These are phyloP conservation scores for Logfia minima DNA, from an alignment of 129 eudicot genomes.

Conservation along the genomic window DNA sequence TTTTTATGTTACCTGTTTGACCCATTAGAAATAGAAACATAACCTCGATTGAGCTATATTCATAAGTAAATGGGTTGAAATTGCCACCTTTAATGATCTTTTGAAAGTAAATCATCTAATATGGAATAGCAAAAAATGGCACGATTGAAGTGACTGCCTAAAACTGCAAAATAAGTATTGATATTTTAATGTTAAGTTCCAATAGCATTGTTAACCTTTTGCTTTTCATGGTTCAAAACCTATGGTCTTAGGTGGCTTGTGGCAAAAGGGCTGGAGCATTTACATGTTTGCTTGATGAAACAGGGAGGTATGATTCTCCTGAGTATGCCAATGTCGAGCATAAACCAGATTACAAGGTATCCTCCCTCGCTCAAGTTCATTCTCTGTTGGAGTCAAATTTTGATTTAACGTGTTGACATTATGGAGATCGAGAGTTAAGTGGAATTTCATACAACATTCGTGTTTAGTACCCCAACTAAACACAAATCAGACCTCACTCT, in stretches of 20 bases:
- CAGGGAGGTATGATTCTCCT: conserved; percentile 89
- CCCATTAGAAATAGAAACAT: not conserved
- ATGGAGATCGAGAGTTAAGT: conserved; percentile 8
- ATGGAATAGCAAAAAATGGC: too few species aligned
- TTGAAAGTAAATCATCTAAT: too few species aligned
- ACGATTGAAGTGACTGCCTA: not conserved
- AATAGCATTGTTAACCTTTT: not conserved
- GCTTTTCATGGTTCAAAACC: conserved; percentile 9
- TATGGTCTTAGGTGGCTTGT: conserved; percentile 74
- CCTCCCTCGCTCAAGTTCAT: conserved; percentile 74
- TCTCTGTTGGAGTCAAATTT: conserved; percentile 61
- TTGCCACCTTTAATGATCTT: not conserved
- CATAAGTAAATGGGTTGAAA: not conserved
- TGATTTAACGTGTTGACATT: conserved; percentile 57
- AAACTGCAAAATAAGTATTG: not conserved
- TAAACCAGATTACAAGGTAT: conserved; percentile 91
- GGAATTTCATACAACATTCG: conserved; percentile 2
- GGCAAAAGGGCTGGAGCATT: conserved; percentile 97
- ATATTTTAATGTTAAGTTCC: not conserved
- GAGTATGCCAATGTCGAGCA: conserved; percentile 58
- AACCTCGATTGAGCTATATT: not conserved
- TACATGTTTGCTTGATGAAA: conserved; percentile 88
- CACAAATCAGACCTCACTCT: not conserved
- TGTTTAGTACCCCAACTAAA: not conserved
- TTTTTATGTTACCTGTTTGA: too few species aligned